phyloP scores from a whole-genome alignment of 2,329 filamentous ascomycete genomes.

The Colletotrichum paranaense region DNA sequence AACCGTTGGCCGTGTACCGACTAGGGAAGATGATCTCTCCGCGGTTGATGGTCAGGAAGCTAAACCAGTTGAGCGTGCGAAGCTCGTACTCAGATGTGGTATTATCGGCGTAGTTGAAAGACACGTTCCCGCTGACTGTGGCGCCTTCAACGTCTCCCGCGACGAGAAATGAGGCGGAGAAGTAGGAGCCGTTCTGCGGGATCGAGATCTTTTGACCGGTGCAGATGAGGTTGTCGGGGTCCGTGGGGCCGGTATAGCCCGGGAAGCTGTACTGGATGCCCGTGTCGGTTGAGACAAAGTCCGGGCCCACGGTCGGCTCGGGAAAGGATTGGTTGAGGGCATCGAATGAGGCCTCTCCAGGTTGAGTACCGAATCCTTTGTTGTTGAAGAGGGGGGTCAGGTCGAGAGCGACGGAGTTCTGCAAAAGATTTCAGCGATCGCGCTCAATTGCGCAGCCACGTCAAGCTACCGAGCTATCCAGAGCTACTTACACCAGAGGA shows the following conservation, averaged over 20 bases:
- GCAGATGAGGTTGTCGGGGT: slow-evolving; percentile 58
- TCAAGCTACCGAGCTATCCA: not conserved
- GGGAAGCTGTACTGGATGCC: slow-evolving; percentile 56
- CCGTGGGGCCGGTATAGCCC: slow-evolving; percentile 48
- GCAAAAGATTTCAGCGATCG: not conserved
- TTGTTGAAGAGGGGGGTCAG: slow-evolving; percentile 52
- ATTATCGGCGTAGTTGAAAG: slow-evolving; percentile 55
- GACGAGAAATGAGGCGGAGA: slow-evolving; percentile 56
- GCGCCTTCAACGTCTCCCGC: slow-evolving; percentile 52
- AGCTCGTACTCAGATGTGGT: slow-evolving; percentile 53
- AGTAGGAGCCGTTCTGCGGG: slow-evolving; percentile 44
- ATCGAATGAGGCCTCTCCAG: slow-evolving; percentile 60
- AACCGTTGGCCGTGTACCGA: slow-evolving; percentile 51
- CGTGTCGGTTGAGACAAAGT: slow-evolving; percentile 52
- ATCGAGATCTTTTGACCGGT: slow-evolving; percentile 51
- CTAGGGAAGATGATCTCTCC: slow-evolving; percentile 58
- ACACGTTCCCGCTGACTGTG: slow-evolving; percentile 53
- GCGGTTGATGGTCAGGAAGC: slow-evolving; percentile 55
- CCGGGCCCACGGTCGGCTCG: slow-evolving; percentile 43
- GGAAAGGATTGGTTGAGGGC: slow-evolving; percentile 54
- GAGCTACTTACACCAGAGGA: slow-evolving; percentile 10
- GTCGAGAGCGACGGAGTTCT: slow-evolving; percentile 14
- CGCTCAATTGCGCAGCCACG: not conserved
- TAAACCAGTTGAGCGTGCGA: slow-evolving; percentile 56
- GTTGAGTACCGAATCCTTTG: slow-evolving; percentile 56